These are phyloP conservation scores for Musa itinerans DNA, from an alignment of 176 grass and related monocot species.

Conservation along the genomic window DNA sequence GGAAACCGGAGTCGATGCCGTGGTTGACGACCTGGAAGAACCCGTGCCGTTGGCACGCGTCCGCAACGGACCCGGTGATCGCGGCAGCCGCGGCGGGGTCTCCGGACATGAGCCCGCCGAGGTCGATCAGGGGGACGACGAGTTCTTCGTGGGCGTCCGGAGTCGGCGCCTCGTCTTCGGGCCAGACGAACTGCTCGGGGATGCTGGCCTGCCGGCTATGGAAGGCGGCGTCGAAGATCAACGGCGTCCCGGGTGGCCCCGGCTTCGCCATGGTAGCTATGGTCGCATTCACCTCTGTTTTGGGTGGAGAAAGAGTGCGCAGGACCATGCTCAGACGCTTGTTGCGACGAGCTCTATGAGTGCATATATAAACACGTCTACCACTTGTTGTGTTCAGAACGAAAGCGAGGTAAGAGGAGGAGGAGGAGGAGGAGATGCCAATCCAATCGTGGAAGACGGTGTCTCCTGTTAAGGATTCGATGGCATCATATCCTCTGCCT, in stretches of 20 bases:
- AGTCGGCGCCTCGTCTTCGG: slow-evolving; percentile 50
- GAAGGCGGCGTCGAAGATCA: slow-evolving; percentile 59
- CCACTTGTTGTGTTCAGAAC: neutral
- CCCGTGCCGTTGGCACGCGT: slow-evolving; percentile 56
- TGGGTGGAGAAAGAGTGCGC: neutral
- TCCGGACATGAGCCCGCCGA: slow-evolving; percentile 38
- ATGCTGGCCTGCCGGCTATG: slow-evolving; percentile 38
- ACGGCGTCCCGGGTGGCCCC: neutral
- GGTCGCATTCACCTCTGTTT: neutral
- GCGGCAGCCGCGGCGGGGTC: slow-evolving; percentile 6
- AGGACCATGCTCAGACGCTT: neutral
- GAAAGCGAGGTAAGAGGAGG: neutral
- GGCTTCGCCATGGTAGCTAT: neutral
- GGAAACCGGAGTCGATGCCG: slow-evolving; percentile 47
- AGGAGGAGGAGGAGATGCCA: neutral
- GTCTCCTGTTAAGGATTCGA: neutral
- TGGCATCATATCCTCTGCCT: neutral
- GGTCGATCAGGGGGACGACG: slow-evolving; percentile 62
- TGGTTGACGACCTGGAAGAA: slow-evolving; percentile 95
- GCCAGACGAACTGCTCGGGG: slow-evolving; percentile 80
- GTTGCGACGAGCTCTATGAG: neutral
- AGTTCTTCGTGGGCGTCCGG: slow-evolving; percentile 49
- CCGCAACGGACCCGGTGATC: slow-evolving; percentile 28
- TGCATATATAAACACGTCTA: neutral
- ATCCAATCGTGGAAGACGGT: neutral